A percentile compares a stretch with the other conserved stretches of the same genome.
phyloP scores from a whole-genome alignment of 1,139 yeast species.

The Lodderomyces theae region DNA sequence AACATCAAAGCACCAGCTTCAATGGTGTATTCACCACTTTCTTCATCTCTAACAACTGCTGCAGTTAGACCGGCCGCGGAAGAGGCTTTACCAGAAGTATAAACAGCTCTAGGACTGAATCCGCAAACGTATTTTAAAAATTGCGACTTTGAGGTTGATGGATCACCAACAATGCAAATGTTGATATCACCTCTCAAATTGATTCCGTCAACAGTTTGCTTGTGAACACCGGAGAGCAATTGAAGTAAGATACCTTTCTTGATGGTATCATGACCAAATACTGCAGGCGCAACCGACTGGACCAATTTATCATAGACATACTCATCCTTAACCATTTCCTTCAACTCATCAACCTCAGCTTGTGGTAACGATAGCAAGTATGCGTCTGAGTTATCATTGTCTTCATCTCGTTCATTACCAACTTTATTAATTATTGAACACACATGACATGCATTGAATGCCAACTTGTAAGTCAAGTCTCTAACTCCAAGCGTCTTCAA shows the following conservation, averaged over 20 bases:
- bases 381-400: not conserved
- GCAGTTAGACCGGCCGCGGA: slow-evolving; percentile 99
- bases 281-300: slow-evolving; percentile 92
- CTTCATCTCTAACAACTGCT: slow-evolving; percentile 96
- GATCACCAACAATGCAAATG: slow-evolving; percentile 96
- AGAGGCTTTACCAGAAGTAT: slow-evolving; percentile 98
- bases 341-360: slow-evolving; percentile 80
- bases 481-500: slow-evolving; percentile 87
- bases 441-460: slow-evolving; percentile 91
- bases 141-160: slow-evolving; percentile 96
- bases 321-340: slow-evolving; percentile 87
- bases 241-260: slow-evolving; percentile 91
- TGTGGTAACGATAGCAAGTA: slow-evolving; percentile 58
- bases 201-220: slow-evolving; percentile 90
- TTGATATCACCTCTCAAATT: slow-evolving; percentile 96
- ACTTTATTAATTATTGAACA: slow-evolving; percentile 53
- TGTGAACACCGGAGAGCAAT: slow-evolving; percentile 94
- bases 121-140: slow-evolving; percentile 90
- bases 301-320: slow-evolving; percentile 84
- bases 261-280: slow-evolving; percentile 92
- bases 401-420: slow-evolving; percentile 21
- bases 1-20: slow-evolving; percentile 99
- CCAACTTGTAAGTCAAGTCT: slow-evolving; percentile 87
- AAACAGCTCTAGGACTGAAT: slow-evolving; percentile 91
- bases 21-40: slow-evolving; percentile 93